Evolutionary conservation across 208 protist genomes (phyloP).

Genomic region (Acanthamoeba castellanii): DNA sequence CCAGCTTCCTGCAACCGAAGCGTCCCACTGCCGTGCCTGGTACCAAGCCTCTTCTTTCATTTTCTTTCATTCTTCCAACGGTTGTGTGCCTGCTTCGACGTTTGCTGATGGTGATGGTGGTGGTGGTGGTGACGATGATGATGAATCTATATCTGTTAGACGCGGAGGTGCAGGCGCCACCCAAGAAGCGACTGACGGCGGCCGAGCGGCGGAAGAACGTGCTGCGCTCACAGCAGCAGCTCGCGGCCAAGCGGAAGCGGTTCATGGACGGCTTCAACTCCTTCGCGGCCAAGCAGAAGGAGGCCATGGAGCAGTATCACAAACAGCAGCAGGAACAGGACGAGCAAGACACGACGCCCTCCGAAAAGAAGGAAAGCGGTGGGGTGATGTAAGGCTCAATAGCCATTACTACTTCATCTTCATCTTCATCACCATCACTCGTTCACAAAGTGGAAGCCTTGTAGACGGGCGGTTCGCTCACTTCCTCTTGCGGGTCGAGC

Average conservation of each 20-base stretch:
- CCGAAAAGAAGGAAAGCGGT: neutral
- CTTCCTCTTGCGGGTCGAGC: neutral
- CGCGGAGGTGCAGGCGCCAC: neutral
- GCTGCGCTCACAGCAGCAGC: neutral
- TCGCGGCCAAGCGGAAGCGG: neutral
- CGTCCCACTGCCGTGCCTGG: neutral
- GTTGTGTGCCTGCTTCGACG: too few relatives aligned
- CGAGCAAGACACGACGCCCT: neutral
- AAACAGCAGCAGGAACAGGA: neutral
- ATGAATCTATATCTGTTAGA: neutral
- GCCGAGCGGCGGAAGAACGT: neutral
- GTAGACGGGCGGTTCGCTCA: neutral
- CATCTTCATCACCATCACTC: too few relatives aligned
- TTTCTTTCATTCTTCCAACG: neutral
- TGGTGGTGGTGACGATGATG: too few relatives aligned
- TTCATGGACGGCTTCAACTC: conserved; percentile 40
- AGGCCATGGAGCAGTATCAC: neutral
- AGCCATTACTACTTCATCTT: too few relatives aligned
- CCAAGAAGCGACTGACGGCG: neutral
- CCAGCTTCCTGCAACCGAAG: neutral
- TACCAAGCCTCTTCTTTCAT: neutral
- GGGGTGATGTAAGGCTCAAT: neutral
- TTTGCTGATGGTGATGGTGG: too few relatives aligned
- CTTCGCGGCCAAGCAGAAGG: neutral
- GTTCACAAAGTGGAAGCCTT: too few relatives aligned